A percentile compares a stretch with the other conserved stretches of the same genome.
Evolutionary conservation across 225 moss, liverwort and hornwort genomes (phyloP).

Genomic region (Ulota crispa): DNA sequence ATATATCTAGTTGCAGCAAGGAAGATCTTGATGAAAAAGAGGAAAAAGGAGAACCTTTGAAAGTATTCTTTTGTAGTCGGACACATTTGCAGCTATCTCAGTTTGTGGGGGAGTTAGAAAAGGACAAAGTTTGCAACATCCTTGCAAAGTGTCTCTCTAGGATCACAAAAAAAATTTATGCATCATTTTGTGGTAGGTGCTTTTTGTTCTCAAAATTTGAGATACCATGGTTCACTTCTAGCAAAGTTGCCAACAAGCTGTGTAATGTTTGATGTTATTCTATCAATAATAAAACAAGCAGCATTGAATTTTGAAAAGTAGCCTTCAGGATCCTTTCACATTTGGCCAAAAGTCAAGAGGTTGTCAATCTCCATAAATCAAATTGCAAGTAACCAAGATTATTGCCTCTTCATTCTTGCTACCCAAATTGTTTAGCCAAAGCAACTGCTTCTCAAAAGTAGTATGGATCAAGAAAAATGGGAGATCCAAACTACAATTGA

Average conservation of each 20-base stretch:
- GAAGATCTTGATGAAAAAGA: constrained; percentile 48
- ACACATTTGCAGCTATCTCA: constrained; percentile 95
- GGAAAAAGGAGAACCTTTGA: constrained; percentile 76
- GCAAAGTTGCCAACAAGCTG: constrained; percentile 4
- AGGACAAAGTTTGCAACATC: constrained; percentile 73
- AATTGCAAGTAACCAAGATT: too few relatives aligned
- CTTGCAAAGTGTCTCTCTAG: constrained; percentile 68
- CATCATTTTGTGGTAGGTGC: constrained; percentile 74
- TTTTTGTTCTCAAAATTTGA: not conserved
- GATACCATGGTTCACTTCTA: not conserved
- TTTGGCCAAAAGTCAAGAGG: too few relatives aligned
- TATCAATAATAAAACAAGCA: not conserved
- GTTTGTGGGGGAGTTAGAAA: constrained; percentile 87
- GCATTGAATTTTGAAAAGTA: not conserved
- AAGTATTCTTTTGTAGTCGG: constrained; percentile 94
- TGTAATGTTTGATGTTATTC: constrained; percentile 2
- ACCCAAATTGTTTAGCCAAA: too few relatives aligned
- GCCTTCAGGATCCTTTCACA: too few relatives aligned
- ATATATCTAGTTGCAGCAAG: too few relatives aligned
- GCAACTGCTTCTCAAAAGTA: too few relatives aligned
- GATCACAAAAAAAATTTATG: constrained; percentile 90
- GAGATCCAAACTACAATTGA: too few relatives aligned
- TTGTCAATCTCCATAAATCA: too few relatives aligned
- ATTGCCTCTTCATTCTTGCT: too few relatives aligned
- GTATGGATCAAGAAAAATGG: too few relatives aligned